phyloP scores from a whole-genome alignment of 805 yeast species.

The Lachancea fermentati region DNA sequence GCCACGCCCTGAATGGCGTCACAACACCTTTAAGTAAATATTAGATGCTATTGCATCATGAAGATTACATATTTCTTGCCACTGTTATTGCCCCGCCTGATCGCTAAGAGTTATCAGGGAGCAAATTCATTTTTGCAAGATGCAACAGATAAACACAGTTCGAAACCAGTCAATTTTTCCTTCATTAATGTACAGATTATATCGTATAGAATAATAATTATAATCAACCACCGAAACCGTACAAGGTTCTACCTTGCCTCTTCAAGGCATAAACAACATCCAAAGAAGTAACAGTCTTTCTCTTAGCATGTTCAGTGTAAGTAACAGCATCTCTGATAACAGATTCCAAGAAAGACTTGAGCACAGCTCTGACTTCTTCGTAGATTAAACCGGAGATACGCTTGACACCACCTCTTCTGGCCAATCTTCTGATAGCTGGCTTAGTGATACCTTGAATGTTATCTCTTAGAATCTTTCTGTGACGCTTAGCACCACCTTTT shows the following conservation, averaged over 20 bases:
- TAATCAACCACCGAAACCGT: conserved; percentile 98
- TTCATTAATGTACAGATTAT: conserved; percentile 6
- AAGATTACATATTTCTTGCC: too few relatives aligned
- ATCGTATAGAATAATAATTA: conserved; percentile 7
- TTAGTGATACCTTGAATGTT: conserved; percentile 99
- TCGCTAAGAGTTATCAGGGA: too few relatives aligned
- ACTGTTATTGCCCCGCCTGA: too few relatives aligned
- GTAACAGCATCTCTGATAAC: conserved; percentile 99
- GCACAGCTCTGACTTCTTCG: conserved; percentile 97
- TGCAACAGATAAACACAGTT: too few relatives aligned
- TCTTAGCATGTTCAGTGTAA: conserved; percentile 99
- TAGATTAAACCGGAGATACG: conserved; percentile 98
- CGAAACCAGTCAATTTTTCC: conserved; percentile 5
- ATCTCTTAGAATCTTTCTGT: conserved; percentile 98
- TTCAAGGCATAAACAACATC: conserved; percentile 98
- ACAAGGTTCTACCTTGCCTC: conserved; percentile 99
- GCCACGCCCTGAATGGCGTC: too few relatives aligned
- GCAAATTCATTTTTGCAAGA: too few relatives aligned
- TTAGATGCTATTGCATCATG: too few relatives aligned
- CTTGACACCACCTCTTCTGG: conserved; percentile 99
- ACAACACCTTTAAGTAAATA: too few relatives aligned
- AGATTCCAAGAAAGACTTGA: conserved; percentile 91
- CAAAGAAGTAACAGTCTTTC: conserved; percentile 98
- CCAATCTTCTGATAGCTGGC: conserved; percentile 99
- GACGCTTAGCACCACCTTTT: conserved; percentile 99